Evolutionary conservation across 805 yeast species (phyloP).

Genomic region (Metschnikowia sp.): DNA sequence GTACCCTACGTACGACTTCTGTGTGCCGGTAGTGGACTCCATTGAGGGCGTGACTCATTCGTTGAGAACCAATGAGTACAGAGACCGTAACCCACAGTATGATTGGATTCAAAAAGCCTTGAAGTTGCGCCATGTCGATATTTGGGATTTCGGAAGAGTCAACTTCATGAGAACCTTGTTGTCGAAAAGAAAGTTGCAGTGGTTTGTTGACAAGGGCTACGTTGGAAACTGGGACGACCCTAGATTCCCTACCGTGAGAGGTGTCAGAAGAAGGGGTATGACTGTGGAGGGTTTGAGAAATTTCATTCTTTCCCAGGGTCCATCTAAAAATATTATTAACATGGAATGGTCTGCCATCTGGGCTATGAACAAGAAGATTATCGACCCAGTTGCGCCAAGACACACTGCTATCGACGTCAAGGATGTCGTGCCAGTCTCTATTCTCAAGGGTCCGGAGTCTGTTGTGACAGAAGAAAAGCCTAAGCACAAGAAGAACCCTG

Average conservation of each 20-base stretch:
- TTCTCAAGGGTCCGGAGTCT: conserved; percentile 65
- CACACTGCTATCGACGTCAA: conserved; percentile 71
- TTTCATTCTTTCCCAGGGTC: conserved; percentile 94
- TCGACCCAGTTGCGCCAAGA: conserved; percentile 97
- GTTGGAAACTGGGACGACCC: conserved; percentile 99
- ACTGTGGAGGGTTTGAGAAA: conserved; percentile 94
- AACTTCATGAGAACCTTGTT: conserved; percentile 94
- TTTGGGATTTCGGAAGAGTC: conserved; percentile 98
- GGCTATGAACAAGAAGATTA: conserved; percentile 96
- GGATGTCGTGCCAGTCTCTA: conserved; percentile 65
- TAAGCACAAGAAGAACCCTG: conserved; percentile 94
- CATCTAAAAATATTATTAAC: conserved; percentile 94
- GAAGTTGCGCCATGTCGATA: conserved; percentile 83
- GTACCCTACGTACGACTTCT: conserved; percentile 98
- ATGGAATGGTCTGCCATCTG: conserved; percentile 97
- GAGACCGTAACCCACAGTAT: conserved; percentile 98
- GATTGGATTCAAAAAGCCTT: conserved; percentile 90
- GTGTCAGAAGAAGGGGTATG: conserved; percentile 99
- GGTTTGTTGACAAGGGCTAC: conserved; percentile 92
- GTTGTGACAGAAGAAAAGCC: conserved; percentile 71
- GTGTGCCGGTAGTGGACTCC: conserved; percentile 95
- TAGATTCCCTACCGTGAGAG: conserved; percentile 98
- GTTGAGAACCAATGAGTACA: conserved; percentile 94
- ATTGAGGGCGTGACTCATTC: conserved; percentile 98
- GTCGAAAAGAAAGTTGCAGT: conserved; percentile 96